phyloP scores from a whole-genome alignment of 192 early-diverging fungal genomes.

The Spizellomyces punctatus region DNA sequence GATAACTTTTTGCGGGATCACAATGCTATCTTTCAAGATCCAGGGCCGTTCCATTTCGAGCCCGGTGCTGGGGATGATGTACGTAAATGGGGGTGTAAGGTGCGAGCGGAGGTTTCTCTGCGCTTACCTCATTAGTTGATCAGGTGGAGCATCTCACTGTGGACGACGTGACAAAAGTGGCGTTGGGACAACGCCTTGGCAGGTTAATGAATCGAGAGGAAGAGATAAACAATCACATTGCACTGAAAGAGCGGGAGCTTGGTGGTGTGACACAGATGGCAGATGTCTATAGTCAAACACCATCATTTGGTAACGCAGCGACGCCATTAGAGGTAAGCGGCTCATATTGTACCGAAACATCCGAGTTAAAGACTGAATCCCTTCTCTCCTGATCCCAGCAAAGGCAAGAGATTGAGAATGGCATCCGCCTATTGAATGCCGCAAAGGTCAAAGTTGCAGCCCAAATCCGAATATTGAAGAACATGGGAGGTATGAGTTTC shows the following conservation, averaged over 20 bases:
- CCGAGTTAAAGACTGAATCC: not conserved
- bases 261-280: slow-evolving; percentile 35
- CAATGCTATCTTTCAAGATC: slow-evolving; percentile 34
- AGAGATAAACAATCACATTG: slow-evolving; percentile 27
- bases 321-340: slow-evolving; percentile 36
- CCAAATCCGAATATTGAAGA: slow-evolving; percentile 39
- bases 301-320: slow-evolving; percentile 40
- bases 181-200: slow-evolving; percentile 47
- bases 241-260: slow-evolving; percentile 41
- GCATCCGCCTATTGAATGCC: slow-evolving; percentile 40
- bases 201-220: slow-evolving; percentile 31
- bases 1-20: slow-evolving; percentile 41
- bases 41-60: slow-evolving; percentile 37
- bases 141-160: slow-evolving; percentile 33
- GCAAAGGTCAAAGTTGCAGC: slow-evolving; percentile 19
- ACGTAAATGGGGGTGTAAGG: not conserved
- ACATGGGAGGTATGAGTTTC: slow-evolving; percentile 28
- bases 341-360: not conserved
- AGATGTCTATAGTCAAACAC: slow-evolving; percentile 37
- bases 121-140: not conserved
- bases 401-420: slow-evolving; percentile 45
- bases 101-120: not conserved
- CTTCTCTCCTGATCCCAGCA: slow-evolving; percentile 22
- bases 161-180: slow-evolving; percentile 47
- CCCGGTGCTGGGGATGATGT: slow-evolving; percentile 35